Evolutionary conservation across 208 protist genomes (phyloP), one percentile per base, ranked within the genome.

Genomic region (Leishmania tarentolae): DNA sequence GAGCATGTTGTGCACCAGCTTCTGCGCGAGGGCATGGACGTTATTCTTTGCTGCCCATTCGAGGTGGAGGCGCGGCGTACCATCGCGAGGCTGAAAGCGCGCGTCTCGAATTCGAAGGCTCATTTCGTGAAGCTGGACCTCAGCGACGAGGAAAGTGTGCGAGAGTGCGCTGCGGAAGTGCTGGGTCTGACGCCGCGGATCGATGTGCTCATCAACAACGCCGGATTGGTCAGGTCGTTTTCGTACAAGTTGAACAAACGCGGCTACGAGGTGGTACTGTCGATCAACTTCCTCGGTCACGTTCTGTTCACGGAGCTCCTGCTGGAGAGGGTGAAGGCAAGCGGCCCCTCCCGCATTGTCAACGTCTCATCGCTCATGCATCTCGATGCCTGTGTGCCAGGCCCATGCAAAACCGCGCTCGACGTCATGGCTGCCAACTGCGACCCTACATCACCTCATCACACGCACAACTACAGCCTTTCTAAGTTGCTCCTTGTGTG

Each of bases 151-250:
- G 61, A 81, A 28, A 86, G 85, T 79, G 71, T 88, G 61, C 89
- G 85, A 0, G 42, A 69, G 40, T 73, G 82, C 66, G 89, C 84
- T 7, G 78, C 63, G 42, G 56, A n/a, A 2, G 80, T 90, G n/a
- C 65, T 83, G 77, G 37, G 65, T 17, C 11, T 81, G 71, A 90
- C 88, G 6, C 75, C 84, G n/a, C 86, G 85, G 76, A 84, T 90
- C 71, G 82, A 92, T 44, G 17, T 92, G n/a, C 84, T 92, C 50
- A 88, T 92, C 79, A 92, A 92, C 80, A 92, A 90, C 70, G 86
- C 88, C 13, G 86, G 86, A 24, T 84, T 92, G 61, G 76, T 78
- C 40, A 82, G 76, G 42, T 82, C 72, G 63, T 17, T 42, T 1
- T 59, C 63, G 35, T 76, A 82, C 56, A 76, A 66, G 40, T 68